These are phyloP conservation scores for Pseudofabraea citricarpa DNA, from an alignment of 2,329 filamentous ascomycete species.

Conservation along the genomic window DNA sequence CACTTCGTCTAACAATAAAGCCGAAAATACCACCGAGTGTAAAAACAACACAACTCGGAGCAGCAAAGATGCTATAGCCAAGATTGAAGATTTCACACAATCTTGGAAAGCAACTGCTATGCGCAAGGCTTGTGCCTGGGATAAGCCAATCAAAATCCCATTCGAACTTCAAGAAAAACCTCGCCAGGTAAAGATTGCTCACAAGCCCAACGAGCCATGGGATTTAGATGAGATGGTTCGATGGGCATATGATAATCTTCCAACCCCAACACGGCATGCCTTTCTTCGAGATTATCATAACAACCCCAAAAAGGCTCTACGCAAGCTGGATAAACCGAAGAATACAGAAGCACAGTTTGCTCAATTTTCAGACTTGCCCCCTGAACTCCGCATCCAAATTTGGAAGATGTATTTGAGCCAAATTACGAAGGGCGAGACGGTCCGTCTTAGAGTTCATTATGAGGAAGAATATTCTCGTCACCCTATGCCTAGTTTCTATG, in stretches of 20 bases:
- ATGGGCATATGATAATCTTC: neutral
- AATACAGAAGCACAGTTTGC: neutral
- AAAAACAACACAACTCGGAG: neutral
- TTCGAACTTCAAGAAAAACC: neutral
- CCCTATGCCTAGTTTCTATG: neutral
- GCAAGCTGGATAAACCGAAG: neutral
- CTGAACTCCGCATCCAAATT: neutral
- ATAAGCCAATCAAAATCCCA: neutral
- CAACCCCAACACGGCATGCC: neutral
- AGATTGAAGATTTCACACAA: neutral
- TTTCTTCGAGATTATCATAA: too few relatives aligned
- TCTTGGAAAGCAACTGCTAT: neutral
- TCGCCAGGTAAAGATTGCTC: neutral
- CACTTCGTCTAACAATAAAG: too few relatives aligned
- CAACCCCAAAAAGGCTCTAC: neutral
- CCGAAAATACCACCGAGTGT: neutral
- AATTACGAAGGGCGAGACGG: neutral
- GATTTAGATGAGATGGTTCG: neutral
- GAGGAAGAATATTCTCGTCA: neutral
- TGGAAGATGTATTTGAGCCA: neutral
- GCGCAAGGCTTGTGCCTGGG: neutral
- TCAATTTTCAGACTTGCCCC: neutral
- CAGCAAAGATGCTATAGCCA: neutral
- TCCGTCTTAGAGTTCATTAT: neutral
- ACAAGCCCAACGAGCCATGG: neutral